Base-by-base conservation (phyloP, 2,329 filamentous ascomycete genomes). In the Fusarium metavorans region DNA sequence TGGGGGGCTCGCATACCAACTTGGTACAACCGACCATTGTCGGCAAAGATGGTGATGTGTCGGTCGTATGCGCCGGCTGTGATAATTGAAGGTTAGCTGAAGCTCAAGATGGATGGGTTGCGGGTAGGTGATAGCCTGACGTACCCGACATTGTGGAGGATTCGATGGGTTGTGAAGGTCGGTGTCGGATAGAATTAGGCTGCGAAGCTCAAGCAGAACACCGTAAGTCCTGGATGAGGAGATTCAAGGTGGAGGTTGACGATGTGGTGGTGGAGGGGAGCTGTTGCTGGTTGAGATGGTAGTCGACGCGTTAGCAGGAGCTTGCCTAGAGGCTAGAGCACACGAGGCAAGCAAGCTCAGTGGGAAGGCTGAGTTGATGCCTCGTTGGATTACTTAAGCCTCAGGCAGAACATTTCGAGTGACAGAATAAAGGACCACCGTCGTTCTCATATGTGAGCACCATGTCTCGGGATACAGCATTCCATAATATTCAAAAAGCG, bases 11-110 rank as follows among this genome's bases (percentile, higher is more conserved):
- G 69, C 95, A 82, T 90, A 98, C 97, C 97, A 85, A 99, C 97
- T 98, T 99, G 97, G 85, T 98, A 99, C 84, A 99, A 89, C 84
- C 97, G 92, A 82, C 97, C 97, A 87, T 98, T 95, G 85, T 99
- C 97, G 73, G 97, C 98, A 88, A 99, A 99, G 89, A 99, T 98
- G 83, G 97, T 99, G 82, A 99, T 99, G 87, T 99, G 97, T 89
- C 97, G 92, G 87, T 99, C 97, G 87, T 97, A 98, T 82, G 95
- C 95, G 86, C 94, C 93, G 86, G 82, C 82, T 84, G 66, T 61
- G 54, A 64, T 67, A 68, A 57, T 77, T 20, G 10, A 27, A 64
- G 57, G 77, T 83, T 80, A 83, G 81, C 77, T 78, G 34, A 64
- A 76, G 58, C 67, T 74, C 45, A 41, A 16, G 35, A 27, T 45